phyloP scores from a whole-genome alignment of 805 yeast species.

The Candida michaelii region DNA sequence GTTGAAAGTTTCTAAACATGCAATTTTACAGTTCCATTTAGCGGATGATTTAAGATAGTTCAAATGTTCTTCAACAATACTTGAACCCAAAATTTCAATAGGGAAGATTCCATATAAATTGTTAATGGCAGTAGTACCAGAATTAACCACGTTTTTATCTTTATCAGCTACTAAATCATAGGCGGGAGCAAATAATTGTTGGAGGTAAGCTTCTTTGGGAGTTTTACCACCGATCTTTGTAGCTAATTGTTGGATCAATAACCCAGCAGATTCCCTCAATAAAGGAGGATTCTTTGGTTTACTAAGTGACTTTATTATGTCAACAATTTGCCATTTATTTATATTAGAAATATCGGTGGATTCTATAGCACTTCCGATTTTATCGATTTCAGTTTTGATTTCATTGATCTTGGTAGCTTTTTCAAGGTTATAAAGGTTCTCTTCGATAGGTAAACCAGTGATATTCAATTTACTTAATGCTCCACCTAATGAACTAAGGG shows the following conservation, averaged over 20 bases:
- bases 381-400: slow-evolving; percentile 53
- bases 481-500: slow-evolving; percentile 69
- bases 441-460: slow-evolving; percentile 65
- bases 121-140: slow-evolving; percentile 80
- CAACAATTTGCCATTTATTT: slow-evolving; percentile 63
- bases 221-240: slow-evolving; percentile 63
- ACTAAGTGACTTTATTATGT: slow-evolving; percentile 60
- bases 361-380: slow-evolving; percentile 49
- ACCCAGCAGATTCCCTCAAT: slow-evolving; percentile 73
- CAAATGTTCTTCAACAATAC: slow-evolving; percentile 60
- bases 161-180: slow-evolving; percentile 81
- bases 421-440: slow-evolving; percentile 52
- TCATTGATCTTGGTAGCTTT: slow-evolving; percentile 52
- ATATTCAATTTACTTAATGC: slow-evolving; percentile 62
- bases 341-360: slow-evolving; percentile 47
- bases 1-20: slow-evolving; percentile 73
- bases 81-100: slow-evolving; percentile 73
- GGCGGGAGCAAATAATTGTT: slow-evolving; percentile 60
- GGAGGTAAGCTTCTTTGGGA: slow-evolving; percentile 74
- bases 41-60: slow-evolving; percentile 75
- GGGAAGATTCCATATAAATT: slow-evolving; percentile 70
- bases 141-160: slow-evolving; percentile 80
- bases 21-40: slow-evolving; percentile 89
- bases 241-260: slow-evolving; percentile 58
- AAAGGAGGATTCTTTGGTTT: slow-evolving; percentile 74